Evolutionary conservation across 108 stramenopile species (phyloP).

Genomic region (Cyclotella atomus): DNA sequence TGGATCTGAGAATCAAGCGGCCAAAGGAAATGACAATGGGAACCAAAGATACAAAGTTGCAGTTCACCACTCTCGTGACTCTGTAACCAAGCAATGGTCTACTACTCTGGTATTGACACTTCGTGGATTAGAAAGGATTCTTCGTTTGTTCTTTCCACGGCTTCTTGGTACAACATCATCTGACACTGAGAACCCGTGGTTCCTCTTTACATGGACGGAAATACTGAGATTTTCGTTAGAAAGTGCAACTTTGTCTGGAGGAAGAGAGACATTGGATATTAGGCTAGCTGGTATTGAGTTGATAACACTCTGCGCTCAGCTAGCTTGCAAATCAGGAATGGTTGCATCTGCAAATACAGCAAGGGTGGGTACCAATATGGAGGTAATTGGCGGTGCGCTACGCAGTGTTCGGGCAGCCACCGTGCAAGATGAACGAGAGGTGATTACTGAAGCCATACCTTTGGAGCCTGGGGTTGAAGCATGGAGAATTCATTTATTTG

Average conservation of each 20-base stretch:
- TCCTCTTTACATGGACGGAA: conserved; percentile 73
- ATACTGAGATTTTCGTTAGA: conserved; percentile 67
- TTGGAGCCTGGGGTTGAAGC: conserved; percentile 27
- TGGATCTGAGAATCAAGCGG: not conserved
- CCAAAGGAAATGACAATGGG: not conserved
- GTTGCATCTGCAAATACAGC: conserved; percentile 76
- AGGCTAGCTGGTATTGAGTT: conserved; percentile 77
- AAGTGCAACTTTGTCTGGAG: conserved; percentile 56
- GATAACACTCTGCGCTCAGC: conserved; percentile 68
- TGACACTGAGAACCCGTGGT: conserved; percentile 60
- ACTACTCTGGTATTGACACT: conserved; percentile 83
- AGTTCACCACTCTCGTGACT: conserved; percentile 86
- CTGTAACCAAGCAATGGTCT: conserved; percentile 83
- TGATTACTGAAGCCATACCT: not conserved
- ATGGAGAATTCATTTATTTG: conserved; percentile 58
- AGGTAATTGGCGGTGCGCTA: conserved; percentile 87
- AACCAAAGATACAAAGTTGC: conserved; percentile 70
- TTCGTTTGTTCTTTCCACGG: conserved; percentile 68
- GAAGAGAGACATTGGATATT: conserved; percentile 79
- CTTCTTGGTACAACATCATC: conserved; percentile 52
- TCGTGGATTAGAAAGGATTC: conserved; percentile 78
- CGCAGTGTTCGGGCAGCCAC: conserved; percentile 59
- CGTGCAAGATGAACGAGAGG: conserved; percentile 20
- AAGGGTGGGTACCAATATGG: conserved; percentile 87
- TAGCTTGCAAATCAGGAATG: conserved; percentile 71